Evolutionary conservation across 2,329 filamentous ascomycete species (phyloP).

Genomic region (Neonectria magnoliae): DNA sequence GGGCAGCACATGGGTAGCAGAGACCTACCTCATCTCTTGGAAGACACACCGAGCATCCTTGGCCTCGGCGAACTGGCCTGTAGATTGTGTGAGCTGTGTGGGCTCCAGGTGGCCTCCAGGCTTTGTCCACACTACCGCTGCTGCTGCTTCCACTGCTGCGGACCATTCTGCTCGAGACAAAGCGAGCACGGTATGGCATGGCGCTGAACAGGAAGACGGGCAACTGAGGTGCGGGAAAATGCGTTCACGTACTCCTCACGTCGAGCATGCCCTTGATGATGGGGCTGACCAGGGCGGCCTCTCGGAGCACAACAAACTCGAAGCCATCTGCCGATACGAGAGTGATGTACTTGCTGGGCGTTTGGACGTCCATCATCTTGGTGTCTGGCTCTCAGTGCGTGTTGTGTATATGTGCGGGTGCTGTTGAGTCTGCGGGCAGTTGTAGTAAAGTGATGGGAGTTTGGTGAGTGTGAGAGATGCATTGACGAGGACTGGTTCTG

Average conservation of each 20-base stretch:
- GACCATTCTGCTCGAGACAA: background rate
- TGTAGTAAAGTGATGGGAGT: slow-evolving; percentile 13
- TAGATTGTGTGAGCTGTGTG: slow-evolving; percentile 32
- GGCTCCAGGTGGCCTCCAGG: slow-evolving; percentile 1
- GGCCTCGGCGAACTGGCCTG: slow-evolving; percentile 73
- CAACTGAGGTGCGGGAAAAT: background rate
- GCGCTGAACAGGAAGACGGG: background rate
- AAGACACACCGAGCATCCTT: slow-evolving; percentile 72
- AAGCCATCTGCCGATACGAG: slow-evolving; percentile 80
- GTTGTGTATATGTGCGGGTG: slow-evolving; percentile 4
- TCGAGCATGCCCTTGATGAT: slow-evolving; percentile 81
- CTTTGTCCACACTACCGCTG: background rate
- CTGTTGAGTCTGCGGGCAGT: slow-evolving; percentile 12
- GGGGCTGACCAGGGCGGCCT: slow-evolving; percentile 75
- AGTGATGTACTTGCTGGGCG: slow-evolving; percentile 75
- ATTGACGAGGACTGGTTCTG: slow-evolving; percentile 25
- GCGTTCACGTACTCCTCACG: slow-evolving; percentile 63
- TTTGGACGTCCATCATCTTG: slow-evolving; percentile 37
- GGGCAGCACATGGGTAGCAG: slow-evolving; percentile 25
- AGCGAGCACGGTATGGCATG: background rate
- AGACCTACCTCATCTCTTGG: slow-evolving; percentile 74
- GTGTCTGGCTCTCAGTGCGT: background rate
- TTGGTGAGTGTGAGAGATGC: slow-evolving; percentile 23
- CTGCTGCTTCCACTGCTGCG: background rate
- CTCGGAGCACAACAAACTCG: slow-evolving; percentile 79